Evolutionary conservation across 768 basidiomycete genomes (phyloP).

Genomic region (Naematelia aurantialba): DNA sequence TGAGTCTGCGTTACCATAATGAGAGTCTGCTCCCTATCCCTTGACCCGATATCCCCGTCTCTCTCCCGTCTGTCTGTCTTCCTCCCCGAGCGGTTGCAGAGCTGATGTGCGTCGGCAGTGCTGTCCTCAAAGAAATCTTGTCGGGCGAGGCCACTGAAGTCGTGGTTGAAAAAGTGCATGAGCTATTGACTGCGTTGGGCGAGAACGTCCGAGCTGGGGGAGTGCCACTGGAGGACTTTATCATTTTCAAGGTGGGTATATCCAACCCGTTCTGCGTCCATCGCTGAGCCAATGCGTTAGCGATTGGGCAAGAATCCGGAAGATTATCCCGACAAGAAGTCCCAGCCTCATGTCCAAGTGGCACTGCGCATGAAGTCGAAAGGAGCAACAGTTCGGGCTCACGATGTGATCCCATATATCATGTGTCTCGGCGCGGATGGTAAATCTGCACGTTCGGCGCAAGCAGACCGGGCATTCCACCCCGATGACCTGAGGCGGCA

Average conservation of each 20-base stretch:
- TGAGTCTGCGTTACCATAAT: constrained; percentile 53
- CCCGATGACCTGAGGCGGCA: constrained; percentile 83
- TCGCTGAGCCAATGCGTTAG: constrained; percentile 51
- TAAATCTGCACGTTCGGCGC: constrained; percentile 65
- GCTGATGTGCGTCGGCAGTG: constrained; percentile 55
- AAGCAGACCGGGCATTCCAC: constrained; percentile 87
- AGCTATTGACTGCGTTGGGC: constrained; percentile 75
- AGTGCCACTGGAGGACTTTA: constrained; percentile 85
- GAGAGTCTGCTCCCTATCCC: no score
- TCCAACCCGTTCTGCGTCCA: background rate
- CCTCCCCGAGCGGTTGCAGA: background rate
- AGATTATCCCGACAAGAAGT: constrained; percentile 93
- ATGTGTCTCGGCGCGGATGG: constrained; percentile 75
- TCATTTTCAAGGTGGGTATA: constrained; percentile 75
- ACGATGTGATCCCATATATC: constrained; percentile 93
- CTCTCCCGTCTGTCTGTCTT: background rate
- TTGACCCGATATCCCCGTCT: no score
- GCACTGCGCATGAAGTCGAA: constrained; percentile 82
- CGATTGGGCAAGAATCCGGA: constrained; percentile 94
- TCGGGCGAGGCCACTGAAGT: constrained; percentile 85
- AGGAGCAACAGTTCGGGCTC: constrained; percentile 72
- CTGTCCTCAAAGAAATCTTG: constrained; percentile 81
- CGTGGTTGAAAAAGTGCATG: constrained; percentile 87
- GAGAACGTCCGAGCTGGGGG: constrained; percentile 72
- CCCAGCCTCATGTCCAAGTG: constrained; percentile 94